Conservation (phyloP, 2,329 filamentous ascomycete species). For the Beauveria brongniartii region DNA sequence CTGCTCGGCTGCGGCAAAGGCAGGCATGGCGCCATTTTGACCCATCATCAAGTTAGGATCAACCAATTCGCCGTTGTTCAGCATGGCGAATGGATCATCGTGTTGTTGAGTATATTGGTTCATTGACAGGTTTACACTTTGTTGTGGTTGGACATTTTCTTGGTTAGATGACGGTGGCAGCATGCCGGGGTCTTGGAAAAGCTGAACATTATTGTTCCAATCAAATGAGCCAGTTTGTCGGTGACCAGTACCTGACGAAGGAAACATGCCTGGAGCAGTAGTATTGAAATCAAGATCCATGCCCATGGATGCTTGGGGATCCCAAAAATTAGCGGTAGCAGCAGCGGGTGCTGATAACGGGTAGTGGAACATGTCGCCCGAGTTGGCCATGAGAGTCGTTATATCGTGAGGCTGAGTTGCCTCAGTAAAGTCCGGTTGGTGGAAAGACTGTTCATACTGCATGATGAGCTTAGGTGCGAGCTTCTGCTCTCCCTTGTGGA, state of each 20-base stretch:
- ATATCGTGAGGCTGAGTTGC: conserved; percentile 43
- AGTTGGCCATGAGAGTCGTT: conserved; percentile 35
- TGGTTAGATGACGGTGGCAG: conserved; percentile 26
- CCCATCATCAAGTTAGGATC: conserved; percentile 53
- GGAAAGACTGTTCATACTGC: conserved; percentile 50
- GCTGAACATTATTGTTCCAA: conserved; percentile 47
- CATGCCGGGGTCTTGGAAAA: conserved; percentile 41
- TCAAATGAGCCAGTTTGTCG: conserved; percentile 45
- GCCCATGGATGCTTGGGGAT: conserved; percentile 41
- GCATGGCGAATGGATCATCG: conserved; percentile 44
- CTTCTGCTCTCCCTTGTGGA: conserved; percentile 46
- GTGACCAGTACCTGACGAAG: conserved; percentile 26
- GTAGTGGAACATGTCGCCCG: conserved; percentile 51
- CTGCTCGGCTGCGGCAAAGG: conserved; percentile 24
- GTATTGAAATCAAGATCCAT: conserved; percentile 54
- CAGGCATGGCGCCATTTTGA: conserved; percentile 39
- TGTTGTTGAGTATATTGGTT: conserved; percentile 32
- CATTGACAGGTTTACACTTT: not conserved
- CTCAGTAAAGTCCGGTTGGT: conserved; percentile 42
- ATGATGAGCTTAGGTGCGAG: conserved; percentile 47
- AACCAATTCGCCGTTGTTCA: conserved; percentile 40
- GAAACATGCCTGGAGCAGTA: conserved; percentile 36
- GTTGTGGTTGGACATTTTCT: conserved; percentile 26
- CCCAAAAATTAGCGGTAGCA: conserved; percentile 49
- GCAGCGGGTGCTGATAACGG: conserved; percentile 50